Evolutionary conservation across 129 eudicot genomes (phyloP).

Genomic region (Lonicera japonica): DNA sequence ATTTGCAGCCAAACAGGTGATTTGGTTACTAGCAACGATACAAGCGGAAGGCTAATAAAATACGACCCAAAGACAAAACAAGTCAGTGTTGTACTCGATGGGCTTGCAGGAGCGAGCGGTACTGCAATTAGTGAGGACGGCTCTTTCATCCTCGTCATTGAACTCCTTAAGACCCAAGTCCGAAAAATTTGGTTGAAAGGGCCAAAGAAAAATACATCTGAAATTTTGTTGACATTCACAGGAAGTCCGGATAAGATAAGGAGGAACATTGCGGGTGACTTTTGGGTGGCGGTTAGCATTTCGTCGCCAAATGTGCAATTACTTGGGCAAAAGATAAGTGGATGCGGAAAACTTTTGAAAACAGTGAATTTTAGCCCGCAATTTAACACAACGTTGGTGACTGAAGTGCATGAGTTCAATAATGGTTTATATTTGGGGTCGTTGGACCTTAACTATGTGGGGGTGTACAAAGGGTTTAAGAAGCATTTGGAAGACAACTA

Average conservation of each 20-base stretch:
- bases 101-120: background rate
- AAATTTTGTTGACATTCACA: background rate
- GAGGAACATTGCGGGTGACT: background rate
- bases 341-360: background rate
- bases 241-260: constrained; percentile 2
- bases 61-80: background rate
- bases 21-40: background rate
- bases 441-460: background rate
- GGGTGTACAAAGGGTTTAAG: background rate
- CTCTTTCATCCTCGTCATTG: background rate
- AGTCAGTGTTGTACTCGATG: background rate
- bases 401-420: background rate
- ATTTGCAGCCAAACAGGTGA: background rate
- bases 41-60: background rate
- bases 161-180: background rate
- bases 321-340: background rate
- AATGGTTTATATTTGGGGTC: background rate
- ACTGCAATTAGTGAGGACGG: constrained; percentile 1
- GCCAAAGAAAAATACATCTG: background rate
- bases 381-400: background rate
- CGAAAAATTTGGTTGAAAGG: constrained; percentile 5
- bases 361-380: background rate
- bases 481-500: too few species aligned
- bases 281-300: constrained; percentile 1
- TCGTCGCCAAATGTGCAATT: background rate